A percentile compares a stretch with the other conserved stretches of the same genome.
These are phyloP conservation scores for Phalaenopsis aphrodite DNA, from an alignment of 106 monocot genomes.

Conservation along the genomic window DNA sequence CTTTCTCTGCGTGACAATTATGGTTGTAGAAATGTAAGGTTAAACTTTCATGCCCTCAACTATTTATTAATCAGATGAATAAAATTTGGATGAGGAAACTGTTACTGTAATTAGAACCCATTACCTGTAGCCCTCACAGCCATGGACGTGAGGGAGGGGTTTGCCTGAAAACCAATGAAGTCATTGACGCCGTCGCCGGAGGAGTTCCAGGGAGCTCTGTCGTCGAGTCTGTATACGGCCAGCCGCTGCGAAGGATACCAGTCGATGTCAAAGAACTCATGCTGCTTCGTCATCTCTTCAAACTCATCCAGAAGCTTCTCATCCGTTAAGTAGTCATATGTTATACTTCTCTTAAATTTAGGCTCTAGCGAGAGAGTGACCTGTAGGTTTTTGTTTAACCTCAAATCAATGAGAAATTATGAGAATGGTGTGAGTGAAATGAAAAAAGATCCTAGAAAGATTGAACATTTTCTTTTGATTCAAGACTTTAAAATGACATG, in stretches of 20 bases:
- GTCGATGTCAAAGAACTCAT: conserved; percentile 75
- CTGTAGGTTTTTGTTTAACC: conserved; percentile 12
- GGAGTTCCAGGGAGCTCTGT: conserved; percentile 40
- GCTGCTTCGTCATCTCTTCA: conserved; percentile 22
- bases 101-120: too few species aligned
- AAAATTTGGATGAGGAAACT: too few species aligned
- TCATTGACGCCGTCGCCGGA: conserved; percentile 65
- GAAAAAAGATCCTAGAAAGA: not conserved
- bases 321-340: conserved; percentile 36
- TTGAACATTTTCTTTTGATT: too few species aligned
- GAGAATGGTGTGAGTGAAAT: too few species aligned
- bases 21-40: not conserved
- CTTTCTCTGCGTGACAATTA: conserved; percentile 27
- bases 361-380: conserved; percentile 61
- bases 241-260: conserved; percentile 66
- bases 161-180: conserved; percentile 67
- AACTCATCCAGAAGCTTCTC: conserved; percentile 43
- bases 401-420: too few species aligned
- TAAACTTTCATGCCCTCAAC: too few species aligned
- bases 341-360: conserved; percentile 67
- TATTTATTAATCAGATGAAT: too few species aligned
- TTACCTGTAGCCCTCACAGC: conserved; percentile 38
- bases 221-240: conserved; percentile 54
- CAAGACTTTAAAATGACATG: too few species aligned
- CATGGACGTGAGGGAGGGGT: conserved; percentile 14